phyloP scores from a whole-genome alignment of 129 eudicot genomes.

The Artemisia annua region DNA sequence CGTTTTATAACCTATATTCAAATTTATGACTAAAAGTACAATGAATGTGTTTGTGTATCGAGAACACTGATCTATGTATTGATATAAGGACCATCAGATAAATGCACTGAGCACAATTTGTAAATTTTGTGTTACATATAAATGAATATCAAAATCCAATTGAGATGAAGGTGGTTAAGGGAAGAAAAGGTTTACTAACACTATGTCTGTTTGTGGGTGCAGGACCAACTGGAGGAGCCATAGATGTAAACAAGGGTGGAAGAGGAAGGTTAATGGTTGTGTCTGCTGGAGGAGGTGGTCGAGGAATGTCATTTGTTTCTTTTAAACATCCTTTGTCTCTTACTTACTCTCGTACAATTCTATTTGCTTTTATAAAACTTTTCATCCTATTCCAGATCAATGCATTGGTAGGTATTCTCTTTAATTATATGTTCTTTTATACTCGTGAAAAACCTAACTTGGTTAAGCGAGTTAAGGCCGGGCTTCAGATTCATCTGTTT shows the following conservation, averaged over 20 bases:
- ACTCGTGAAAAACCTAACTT: too few species aligned
- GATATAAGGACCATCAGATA: too few species aligned
- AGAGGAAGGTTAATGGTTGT: slow-evolving; percentile 12
- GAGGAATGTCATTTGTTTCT: slow-evolving; percentile 38
- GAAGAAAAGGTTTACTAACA: background rate
- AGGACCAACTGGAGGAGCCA: slow-evolving; percentile 41
- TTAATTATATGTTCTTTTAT: background rate
- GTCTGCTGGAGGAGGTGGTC: slow-evolving; percentile 37
- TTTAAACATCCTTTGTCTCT: slow-evolving; percentile 25
- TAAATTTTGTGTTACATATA: too few species aligned
- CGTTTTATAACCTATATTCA: too few species aligned
- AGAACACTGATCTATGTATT: too few species aligned
- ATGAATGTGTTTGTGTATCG: too few species aligned
- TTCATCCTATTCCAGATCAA: background rate
- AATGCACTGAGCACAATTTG: too few species aligned
- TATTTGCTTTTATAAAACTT: slow-evolving; percentile 17
- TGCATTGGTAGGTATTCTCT: background rate
- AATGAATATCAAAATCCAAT: too few species aligned
- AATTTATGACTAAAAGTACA: too few species aligned
- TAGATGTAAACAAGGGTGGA: slow-evolving; percentile 7
- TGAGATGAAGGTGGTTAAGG: background rate
- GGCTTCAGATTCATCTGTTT: too few species aligned
- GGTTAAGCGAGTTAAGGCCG: too few species aligned
- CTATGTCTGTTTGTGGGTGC: slow-evolving; percentile 7
- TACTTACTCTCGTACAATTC: slow-evolving; percentile 8